Evolutionary conservation across 164 flowering plant species (phyloP), one percentile per base, ranked within the genome.

Genomic region (Akebia trifoliata): DNA sequence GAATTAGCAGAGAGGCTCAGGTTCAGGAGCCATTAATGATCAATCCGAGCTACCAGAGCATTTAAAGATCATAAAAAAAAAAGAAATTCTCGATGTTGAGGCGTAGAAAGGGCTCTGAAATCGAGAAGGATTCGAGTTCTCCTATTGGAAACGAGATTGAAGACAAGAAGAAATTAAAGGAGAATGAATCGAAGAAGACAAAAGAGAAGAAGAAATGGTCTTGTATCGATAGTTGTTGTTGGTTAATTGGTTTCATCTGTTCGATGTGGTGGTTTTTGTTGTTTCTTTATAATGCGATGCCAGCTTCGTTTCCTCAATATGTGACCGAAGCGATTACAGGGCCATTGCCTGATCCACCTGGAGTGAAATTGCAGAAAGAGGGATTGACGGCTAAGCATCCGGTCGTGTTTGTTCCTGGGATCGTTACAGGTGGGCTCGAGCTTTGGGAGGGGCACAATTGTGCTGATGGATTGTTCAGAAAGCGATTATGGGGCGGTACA

Each of bases 361-460:
- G 98, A n/a, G 78, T 84, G 45, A 93, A 84, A 59, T 50, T 90
- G 72, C 69, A 47, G 34, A 90, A 87, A 61, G 97, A 87, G 32
- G 98, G 96, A 39, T 51, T 93, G 50, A 53, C 2, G 38, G 98
- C 72, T 28, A 82, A 78, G 70, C 98, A 93, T 60, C 98, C 98
- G 0, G 94, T 93, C 61, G 92, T 93, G 8, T 93, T 93, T 49
- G 90, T 93, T 24, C 99, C 99, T 0, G 97, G 97, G 59, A 90
- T 93, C n/a, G 99, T 93, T 9, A 93, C 99, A 0, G 96, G 89
- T 0, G 99, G 99, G 45, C 81, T 93, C 15, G 99, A 93, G 76
- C 65, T 90, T 25, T 90, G 99, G 99, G 97, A 93, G 43, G 99
- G 99, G 2, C 83, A 78, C 49, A 78, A 77, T 10, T 93, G 99